Conservation (phyloP, 805 yeast species). For the Teunomyces gatunensis region DNA sequence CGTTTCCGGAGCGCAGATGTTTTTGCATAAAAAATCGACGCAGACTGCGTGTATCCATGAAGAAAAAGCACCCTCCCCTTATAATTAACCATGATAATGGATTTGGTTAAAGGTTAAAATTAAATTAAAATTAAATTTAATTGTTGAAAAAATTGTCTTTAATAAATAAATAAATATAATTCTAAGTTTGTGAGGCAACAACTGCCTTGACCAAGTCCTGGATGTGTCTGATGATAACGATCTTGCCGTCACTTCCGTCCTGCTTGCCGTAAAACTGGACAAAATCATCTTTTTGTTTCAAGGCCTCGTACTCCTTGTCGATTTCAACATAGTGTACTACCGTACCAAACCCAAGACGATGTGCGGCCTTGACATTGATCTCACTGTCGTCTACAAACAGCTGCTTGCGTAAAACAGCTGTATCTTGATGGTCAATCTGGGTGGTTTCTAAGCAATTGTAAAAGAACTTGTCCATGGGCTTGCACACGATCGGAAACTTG, state of each 20-base stretch:
- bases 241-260: constrained; percentile 30
- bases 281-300: constrained; percentile 28
- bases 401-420: constrained; percentile 48
- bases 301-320: constrained; percentile 47
- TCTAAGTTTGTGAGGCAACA: not conserved
- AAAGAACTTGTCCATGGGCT: constrained; percentile 79
- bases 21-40: constrained; percentile 79
- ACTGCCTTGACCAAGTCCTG: constrained; percentile 40
- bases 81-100: not conserved
- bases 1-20: constrained; percentile 85
- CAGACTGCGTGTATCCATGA: constrained; percentile 89
- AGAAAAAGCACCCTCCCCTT: constrained; percentile 69
- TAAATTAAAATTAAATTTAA: too few species aligned
- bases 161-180: not conserved
- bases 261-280: constrained; percentile 32
- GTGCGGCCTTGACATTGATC: constrained; percentile 73
- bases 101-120: not conserved
- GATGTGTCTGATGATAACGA: constrained; percentile 55
- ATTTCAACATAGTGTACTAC: constrained; percentile 76
- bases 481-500: constrained; percentile 69
- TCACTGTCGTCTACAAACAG: constrained; percentile 84
- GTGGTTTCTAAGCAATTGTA: constrained; percentile 64
- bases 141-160: too few species aligned
- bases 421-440: constrained; percentile 41
- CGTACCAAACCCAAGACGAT: constrained; percentile 65